A percentile compares a stretch with the other conserved stretches of the same genome.
Conservation (phyloP, 2,329 filamentous ascomycete species). For the Claviceps digitariae region DNA sequence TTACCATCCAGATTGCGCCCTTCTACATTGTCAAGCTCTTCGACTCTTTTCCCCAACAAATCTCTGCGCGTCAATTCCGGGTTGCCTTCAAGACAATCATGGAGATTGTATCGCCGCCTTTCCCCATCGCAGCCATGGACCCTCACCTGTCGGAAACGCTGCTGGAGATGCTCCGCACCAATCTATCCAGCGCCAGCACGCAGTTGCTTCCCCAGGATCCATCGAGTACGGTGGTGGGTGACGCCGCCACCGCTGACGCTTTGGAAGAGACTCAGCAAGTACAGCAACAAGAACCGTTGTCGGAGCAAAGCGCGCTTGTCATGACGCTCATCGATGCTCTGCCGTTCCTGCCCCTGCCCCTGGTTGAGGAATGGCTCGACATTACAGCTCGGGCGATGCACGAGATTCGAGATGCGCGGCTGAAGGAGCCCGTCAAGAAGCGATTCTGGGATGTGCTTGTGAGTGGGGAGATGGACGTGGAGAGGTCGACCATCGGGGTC, state of each 20-base stretch:
- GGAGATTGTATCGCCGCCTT: slow-evolving; percentile 69
- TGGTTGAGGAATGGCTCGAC: slow-evolving; percentile 71
- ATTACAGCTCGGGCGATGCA: slow-evolving; percentile 56
- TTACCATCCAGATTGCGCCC: slow-evolving; percentile 60
- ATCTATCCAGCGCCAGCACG: slow-evolving; percentile 38
- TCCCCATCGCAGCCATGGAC: slow-evolving; percentile 56
- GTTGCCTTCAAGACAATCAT: slow-evolving; percentile 78
- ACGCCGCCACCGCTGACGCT: slow-evolving; percentile 20
- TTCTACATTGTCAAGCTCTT: slow-evolving; percentile 78
- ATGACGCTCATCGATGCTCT: slow-evolving; percentile 70
- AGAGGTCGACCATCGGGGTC: slow-evolving; percentile 64
- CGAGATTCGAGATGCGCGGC: slow-evolving; percentile 42
- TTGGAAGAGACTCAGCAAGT: slow-evolving; percentile 7
- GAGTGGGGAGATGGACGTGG: slow-evolving; percentile 77
- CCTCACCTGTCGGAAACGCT: slow-evolving; percentile 69
- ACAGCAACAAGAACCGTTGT: slow-evolving; percentile 29
- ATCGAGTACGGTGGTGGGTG: slow-evolving; percentile 12
- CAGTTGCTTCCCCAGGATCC: slow-evolving; percentile 25
- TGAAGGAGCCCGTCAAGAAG: slow-evolving; percentile 52
- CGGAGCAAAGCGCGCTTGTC: slow-evolving; percentile 65
- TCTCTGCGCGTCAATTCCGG: slow-evolving; percentile 76
- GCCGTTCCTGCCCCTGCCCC: slow-evolving; percentile 53
- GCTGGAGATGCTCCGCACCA: slow-evolving; percentile 61
- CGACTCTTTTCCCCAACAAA: slow-evolving; percentile 60
- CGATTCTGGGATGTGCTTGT: slow-evolving; percentile 70